Conservation (phyloP, 2,329 filamentous ascomycete genomes). For the Cercospora janseana region DNA sequence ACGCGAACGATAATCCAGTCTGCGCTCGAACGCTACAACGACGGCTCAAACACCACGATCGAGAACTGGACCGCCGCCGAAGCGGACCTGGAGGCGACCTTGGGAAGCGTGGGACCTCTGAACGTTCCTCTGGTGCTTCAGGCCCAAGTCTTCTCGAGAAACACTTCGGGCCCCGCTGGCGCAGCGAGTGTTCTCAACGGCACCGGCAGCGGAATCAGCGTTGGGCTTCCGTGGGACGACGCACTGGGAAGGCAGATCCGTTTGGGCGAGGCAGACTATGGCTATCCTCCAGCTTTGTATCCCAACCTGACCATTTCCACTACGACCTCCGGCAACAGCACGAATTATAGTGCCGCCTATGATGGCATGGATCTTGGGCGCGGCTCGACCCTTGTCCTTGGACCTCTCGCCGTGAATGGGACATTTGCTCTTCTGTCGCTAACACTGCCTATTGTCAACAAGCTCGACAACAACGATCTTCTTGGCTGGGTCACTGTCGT, state of each 20-base stretch:
- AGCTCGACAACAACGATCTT: constrained; percentile 59
- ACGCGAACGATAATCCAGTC: constrained; percentile 59
- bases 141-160: constrained; percentile 67
- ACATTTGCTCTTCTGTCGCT: constrained; percentile 75
- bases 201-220: constrained; percentile 53
- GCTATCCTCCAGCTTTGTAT: constrained; percentile 71
- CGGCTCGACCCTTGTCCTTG: constrained; percentile 65
- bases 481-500: constrained; percentile 82
- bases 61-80: constrained; percentile 61
- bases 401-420: constrained; percentile 70
- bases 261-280: constrained; percentile 59
- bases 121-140: constrained; percentile 62
- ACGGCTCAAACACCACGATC: constrained; percentile 52
- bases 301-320: constrained; percentile 65
- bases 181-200: constrained; percentile 61
- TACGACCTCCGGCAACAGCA: constrained; percentile 36
- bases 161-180: constrained; percentile 55
- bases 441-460: constrained; percentile 74
- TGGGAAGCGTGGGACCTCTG: constrained; percentile 52
- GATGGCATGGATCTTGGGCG: constrained; percentile 45
- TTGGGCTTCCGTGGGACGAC: constrained; percentile 62
- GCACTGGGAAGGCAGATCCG: constrained; percentile 58
- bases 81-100: constrained; percentile 68
- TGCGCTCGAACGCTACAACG: constrained; percentile 52
- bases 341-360: constrained; percentile 42